phyloP scores from a whole-genome alignment of 2,329 filamentous ascomycete species.

The Ilyonectria destructans region DNA sequence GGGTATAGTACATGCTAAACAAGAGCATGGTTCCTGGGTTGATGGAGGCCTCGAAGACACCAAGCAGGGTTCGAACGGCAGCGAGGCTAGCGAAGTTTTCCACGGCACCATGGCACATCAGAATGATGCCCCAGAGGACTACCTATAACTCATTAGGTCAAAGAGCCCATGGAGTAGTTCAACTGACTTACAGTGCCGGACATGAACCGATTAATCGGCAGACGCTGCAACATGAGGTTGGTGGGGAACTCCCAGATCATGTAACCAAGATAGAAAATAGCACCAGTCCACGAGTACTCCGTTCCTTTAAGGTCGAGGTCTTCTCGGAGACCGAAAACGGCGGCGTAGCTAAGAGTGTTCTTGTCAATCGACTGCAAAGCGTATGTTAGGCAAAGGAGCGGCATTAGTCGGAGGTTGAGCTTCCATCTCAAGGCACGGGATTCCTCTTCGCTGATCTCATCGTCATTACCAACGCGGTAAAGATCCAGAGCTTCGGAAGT shows the following conservation, averaged over 20 bases:
- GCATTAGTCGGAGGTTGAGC: slow-evolving; percentile 41
- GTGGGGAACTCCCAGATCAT: slow-evolving; percentile 54
- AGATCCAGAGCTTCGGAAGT: slow-evolving; percentile 13
- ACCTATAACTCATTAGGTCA: slow-evolving; percentile 12
- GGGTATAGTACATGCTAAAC: slow-evolving; percentile 42
- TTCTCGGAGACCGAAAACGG: slow-evolving; percentile 58
- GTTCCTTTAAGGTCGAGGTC: slow-evolving; percentile 54
- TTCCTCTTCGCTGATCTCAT: slow-evolving; percentile 7
- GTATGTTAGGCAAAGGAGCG: slow-evolving; percentile 43
- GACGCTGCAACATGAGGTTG: slow-evolving; percentile 45
- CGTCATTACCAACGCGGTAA: neutral
- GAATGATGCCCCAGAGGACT: slow-evolving; percentile 28
- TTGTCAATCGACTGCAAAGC: slow-evolving; percentile 40
- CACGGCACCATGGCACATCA: slow-evolving; percentile 34
- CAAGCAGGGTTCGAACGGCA: slow-evolving; percentile 31
- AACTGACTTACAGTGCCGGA: slow-evolving; percentile 28
- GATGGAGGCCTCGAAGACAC: slow-evolving; percentile 36
- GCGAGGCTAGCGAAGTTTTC: slow-evolving; percentile 25
- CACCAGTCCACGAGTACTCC: slow-evolving; percentile 59
- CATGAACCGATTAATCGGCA: slow-evolving; percentile 37
- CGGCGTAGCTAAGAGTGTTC: slow-evolving; percentile 52
- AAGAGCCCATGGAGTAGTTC: neutral
- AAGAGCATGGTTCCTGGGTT: slow-evolving; percentile 39
- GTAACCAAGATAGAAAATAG: slow-evolving; percentile 60
- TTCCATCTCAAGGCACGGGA: slow-evolving; percentile 17